Percentiles rank a stretch among this genome's conserved stretches.
These are phyloP conservation scores for Pseudopediastrum boryanum DNA, from an alignment of 139 green algal species.

Conservation along the genomic window DNA sequence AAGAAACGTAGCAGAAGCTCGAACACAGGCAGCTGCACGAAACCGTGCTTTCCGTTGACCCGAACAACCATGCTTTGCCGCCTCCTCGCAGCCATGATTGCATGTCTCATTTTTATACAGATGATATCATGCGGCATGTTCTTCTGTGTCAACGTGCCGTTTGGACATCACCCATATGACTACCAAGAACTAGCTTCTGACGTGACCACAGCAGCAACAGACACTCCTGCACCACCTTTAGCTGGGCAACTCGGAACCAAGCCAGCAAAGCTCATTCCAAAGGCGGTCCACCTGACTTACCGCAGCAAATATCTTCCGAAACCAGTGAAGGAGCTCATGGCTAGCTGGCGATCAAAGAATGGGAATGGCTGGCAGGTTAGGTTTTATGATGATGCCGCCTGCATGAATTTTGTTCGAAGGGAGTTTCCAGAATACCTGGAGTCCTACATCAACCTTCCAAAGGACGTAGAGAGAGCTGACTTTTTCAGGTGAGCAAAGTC, in stretches of 20 bases:
- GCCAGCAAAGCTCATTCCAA: conserved; percentile 78
- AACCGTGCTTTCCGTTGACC: not conserved
- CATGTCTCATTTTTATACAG: conserved; percentile 52
- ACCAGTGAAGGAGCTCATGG: conserved; percentile 41
- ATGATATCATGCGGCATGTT: conserved; percentile 64
- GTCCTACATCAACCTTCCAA: conserved; percentile 73
- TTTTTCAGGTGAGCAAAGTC: conserved; percentile 79
- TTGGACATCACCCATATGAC: conserved; percentile 47
- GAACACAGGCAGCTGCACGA: too few relatives aligned
- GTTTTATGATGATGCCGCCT: conserved; percentile 83
- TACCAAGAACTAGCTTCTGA: conserved; percentile 55
- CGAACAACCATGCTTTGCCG: conserved; percentile 40
- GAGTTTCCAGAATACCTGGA: conserved; percentile 88
- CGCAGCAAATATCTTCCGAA: conserved; percentile 46
- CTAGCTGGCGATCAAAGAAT: conserved; percentile 74
- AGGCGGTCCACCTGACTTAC: conserved; percentile 86
- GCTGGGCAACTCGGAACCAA: too few relatives aligned
- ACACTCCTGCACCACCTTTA: too few relatives aligned
- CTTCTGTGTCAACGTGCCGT: conserved; percentile 56
- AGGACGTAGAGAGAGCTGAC: conserved; percentile 83
- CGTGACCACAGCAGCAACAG: conserved; percentile 7
- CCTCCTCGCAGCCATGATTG: conserved; percentile 45
- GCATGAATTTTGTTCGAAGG: conserved; percentile 62
- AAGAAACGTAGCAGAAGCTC: too few relatives aligned
- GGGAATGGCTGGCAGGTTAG: conserved; percentile 69